These are phyloP conservation scores for Oryza australiensis DNA, from an alignment of 176 grass and related monocot species.

Conservation along the genomic window DNA sequence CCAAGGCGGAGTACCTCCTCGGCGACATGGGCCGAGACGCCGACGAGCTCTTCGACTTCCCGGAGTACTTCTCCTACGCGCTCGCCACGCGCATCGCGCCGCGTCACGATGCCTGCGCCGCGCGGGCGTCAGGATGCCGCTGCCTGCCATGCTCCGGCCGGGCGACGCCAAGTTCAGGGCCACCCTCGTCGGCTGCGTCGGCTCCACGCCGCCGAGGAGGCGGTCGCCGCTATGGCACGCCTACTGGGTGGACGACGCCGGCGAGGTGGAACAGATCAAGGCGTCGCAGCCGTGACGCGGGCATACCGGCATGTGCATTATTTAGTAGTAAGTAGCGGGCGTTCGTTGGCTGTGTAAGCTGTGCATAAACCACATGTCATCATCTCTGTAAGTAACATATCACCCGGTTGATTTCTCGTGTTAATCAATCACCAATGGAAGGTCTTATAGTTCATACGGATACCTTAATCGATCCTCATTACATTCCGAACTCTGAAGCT, in stretches of 20 bases:
- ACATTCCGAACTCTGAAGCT: too few relatives aligned
- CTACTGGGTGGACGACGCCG: constrained; percentile 43
- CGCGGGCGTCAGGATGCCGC: constrained; percentile 51
- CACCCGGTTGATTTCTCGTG: constrained; percentile 1
- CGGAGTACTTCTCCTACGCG: constrained; percentile 85
- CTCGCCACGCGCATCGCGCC: constrained; percentile 59
- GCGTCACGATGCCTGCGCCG: constrained; percentile 59
- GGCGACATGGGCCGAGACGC: constrained; percentile 55
- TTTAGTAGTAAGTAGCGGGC: constrained; percentile 3
- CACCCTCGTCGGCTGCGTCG: constrained; percentile 50
- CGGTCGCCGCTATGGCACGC: constrained; percentile 69
- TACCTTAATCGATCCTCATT: not conserved
- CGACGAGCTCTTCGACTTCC: constrained; percentile 75
- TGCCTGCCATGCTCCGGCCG: constrained; percentile 73
- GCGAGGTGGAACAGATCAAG: not conserved
- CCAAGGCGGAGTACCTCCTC: constrained; percentile 70
- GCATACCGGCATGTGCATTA: constrained; percentile 21
- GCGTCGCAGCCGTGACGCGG: not conserved
- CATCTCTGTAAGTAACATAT: constrained; percentile 22
- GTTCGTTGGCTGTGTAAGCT: constrained; percentile 35
- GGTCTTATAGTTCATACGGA: not conserved
- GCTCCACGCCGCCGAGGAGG: constrained; percentile 55
- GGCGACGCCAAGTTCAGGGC: constrained; percentile 58
- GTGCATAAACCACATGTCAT: constrained; percentile 37
- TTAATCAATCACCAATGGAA: constrained; percentile 24